A percentile compares a stretch with the other conserved stretches of the same genome.
phyloP scores from a whole-genome alignment of 495 filamentous ascomycete species.

The Physcia stellaris region DNA sequence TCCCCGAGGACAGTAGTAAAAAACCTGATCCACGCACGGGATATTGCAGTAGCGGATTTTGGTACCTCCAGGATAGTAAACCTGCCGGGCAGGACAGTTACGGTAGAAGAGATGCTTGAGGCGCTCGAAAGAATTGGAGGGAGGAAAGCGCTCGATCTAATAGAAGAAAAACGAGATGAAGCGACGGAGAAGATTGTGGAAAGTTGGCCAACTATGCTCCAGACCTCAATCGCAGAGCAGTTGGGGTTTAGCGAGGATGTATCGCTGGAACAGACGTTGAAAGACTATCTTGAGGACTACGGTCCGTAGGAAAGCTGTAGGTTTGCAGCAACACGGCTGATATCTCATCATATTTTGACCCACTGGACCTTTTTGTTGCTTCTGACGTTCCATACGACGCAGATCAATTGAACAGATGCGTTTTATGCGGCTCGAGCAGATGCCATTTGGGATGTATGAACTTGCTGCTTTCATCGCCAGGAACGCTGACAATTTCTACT shows the following conservation, averaged over 20 bases:
- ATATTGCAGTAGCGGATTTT: constrained; percentile 38
- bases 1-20: constrained; percentile 52
- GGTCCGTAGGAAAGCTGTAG: no score
- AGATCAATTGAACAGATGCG: no score
- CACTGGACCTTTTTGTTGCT: no score
- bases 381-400: no score
- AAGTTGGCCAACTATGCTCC: constrained; percentile 58
- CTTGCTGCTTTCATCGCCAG: no score
- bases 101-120: constrained; percentile 61
- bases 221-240: constrained; percentile 39
- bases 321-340: no score
- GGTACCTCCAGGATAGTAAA: constrained; percentile 49
- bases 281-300: constrained; percentile 30
- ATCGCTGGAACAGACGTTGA: constrained; percentile 41
- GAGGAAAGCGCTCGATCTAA: constrained; percentile 45
- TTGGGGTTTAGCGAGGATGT: constrained; percentile 51
- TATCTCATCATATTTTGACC: no score
- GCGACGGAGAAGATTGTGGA: constrained; percentile 56
- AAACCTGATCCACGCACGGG: constrained; percentile 54
- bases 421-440: no score
- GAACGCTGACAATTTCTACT: no score
- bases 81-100: constrained; percentile 59
- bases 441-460: no score
- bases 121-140: constrained; percentile 57
- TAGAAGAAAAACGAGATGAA: constrained; percentile 53